Conservation (phyloP, 2,329 filamentous ascomycete species). For the Xylariaceae sp. region DNA sequence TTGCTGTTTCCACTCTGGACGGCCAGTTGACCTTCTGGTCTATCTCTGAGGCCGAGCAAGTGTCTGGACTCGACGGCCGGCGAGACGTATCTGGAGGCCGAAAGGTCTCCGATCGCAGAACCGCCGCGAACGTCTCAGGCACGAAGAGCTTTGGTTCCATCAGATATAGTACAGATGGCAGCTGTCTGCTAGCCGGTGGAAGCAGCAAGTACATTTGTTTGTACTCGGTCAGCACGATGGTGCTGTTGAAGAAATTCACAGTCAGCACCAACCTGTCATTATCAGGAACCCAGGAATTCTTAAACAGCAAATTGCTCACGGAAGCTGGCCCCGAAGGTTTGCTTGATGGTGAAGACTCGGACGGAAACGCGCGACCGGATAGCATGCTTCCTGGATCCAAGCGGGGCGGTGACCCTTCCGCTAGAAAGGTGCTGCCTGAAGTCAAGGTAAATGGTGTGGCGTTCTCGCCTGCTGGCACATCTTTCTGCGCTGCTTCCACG, state of each 20-base stretch:
- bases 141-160: constrained; percentile 89
- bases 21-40: constrained; percentile 96
- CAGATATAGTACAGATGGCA: constrained; percentile 86
- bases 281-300: constrained; percentile 92
- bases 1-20: constrained; percentile 88
- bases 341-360: constrained; percentile 83
- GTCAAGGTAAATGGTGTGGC: constrained; percentile 78
- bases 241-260: constrained; percentile 89
- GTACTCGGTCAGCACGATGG: constrained; percentile 90
- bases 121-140: constrained; percentile 82
- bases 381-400: constrained; percentile 76
- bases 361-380: constrained; percentile 80
- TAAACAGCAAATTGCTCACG: constrained; percentile 87
- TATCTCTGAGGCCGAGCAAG: constrained; percentile 78
- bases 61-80: constrained; percentile 79
- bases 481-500: constrained; percentile 92
- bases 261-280: constrained; percentile 94
- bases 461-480: constrained; percentile 81
- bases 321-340: constrained; percentile 81
- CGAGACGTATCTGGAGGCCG: constrained; percentile 91
- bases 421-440: constrained; percentile 69
- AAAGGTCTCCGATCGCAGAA: constrained; percentile 79
- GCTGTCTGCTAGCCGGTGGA: constrained; percentile 81
- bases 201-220: constrained; percentile 99
- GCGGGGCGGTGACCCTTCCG: constrained; percentile 74